A percentile compares a stretch with the other conserved stretches of the same genome.
phyloP scores from a whole-genome alignment of 164 flowering plant species.

The Dillenia turbinata region DNA sequence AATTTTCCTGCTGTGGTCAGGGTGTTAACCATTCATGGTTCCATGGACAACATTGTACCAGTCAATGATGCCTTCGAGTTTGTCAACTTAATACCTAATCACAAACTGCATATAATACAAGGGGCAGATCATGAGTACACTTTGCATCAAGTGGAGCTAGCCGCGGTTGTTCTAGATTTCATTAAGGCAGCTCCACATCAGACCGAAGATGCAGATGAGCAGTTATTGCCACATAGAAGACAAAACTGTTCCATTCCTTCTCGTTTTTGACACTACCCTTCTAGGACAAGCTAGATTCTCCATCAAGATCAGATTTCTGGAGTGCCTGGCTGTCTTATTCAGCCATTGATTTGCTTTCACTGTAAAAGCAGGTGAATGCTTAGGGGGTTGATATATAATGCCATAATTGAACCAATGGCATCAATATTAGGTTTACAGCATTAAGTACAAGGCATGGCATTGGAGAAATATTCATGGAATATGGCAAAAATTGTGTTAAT shows the following conservation, averaged over 20 bases:
- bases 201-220: constrained; percentile 1
- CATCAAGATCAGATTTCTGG: too few relatives aligned
- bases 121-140: constrained; percentile 64
- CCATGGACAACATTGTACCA: constrained; percentile 48
- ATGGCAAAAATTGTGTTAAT: too few relatives aligned
- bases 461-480: too few relatives aligned
- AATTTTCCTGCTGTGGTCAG: constrained; percentile 21
- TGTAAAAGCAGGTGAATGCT: too few relatives aligned
- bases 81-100: constrained; percentile 47
- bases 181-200: constrained; percentile 10
- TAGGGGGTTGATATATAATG: too few relatives aligned
- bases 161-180: constrained; percentile 41
- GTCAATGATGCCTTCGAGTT: constrained; percentile 54
- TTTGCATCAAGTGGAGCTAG: constrained; percentile 45
- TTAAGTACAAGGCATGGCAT: too few relatives aligned
- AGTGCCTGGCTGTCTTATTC: too few relatives aligned
- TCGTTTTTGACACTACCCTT: constrained; percentile 8
- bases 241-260: constrained; percentile 6
- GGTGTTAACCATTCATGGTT: constrained; percentile 69
- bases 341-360: too few relatives aligned
- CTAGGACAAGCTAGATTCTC: too few relatives aligned
- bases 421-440: too few relatives aligned
- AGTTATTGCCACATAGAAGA: not conserved
- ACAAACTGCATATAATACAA: constrained; percentile 44
- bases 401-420: too few relatives aligned